Base-by-base conservation (phyloP, 176 grass and related monocot species). In the Avena eriantha region DNA sequence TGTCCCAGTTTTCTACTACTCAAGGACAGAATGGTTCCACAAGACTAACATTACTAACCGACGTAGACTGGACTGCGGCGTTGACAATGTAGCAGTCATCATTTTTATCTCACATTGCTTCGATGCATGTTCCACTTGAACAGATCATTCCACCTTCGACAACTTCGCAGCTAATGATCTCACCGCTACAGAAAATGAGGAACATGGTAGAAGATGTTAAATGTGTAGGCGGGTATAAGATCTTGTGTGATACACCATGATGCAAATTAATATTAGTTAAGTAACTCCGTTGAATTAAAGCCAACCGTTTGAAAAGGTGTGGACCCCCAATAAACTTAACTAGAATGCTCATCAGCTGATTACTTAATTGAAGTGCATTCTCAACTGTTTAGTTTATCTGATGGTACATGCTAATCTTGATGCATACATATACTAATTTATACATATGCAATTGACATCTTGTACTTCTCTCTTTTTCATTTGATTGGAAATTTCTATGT, bases 81-180 rank as follows among this genome's bases (percentile, higher is more conserved):
- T 98, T 95, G 57, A 94, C 92, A 31, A 98, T 94, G 81, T 98
- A 98, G 78, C 96, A 95, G 59, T 98, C 96, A 17, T 95, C 93
- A 59, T 98, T 98, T 85, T 92, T 94, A 82, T 98, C 96, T 80
- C 96, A 93, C 96, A 98, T 98, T 73, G 93, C 93, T 92, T 98
- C 96, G 2, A 98, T 89, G 73, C 88, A 92, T 60, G 92, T 91
- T 1, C 96, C 96, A 49, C 88, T 96, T 59, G 93, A 98, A 83
- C 92, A 98, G 54, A 94, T 96, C 92, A 95, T 96, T 84, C 96
- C 96, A 2, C 93, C 92, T 19, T 98, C 96, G 1, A 98, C 92
- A 2, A 93, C 84, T 77, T 98, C 94, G 21, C 94, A 89, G 58
- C 89, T 94, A 72, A 94, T 92, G 67, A 98, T 96, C 73, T 94